A percentile compares a stretch with the other conserved stretches of the same genome.
Evolutionary conservation across 78 protist species (phyloP).

Genomic region (Dictyostelium brefeldianum): DNA sequence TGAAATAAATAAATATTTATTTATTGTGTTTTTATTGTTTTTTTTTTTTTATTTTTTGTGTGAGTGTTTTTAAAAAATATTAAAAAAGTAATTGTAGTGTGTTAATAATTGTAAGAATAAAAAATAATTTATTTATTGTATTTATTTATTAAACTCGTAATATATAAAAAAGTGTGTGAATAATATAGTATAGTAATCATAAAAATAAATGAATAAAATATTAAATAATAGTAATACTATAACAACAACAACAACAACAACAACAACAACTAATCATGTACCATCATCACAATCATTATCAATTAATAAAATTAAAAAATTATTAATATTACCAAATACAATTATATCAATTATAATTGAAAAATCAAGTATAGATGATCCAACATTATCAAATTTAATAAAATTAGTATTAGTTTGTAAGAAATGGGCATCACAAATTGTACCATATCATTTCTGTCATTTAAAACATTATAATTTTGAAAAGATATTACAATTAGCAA

Average conservation of each 20-base stretch:
- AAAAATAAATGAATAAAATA: background rate
- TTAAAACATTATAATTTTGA: conserved; percentile 30
- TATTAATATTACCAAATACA: conserved; percentile 28
- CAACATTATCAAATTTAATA: conserved; percentile 20
- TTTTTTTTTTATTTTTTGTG: no score
- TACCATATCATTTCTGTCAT: conserved; percentile 34
- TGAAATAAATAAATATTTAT: no score
- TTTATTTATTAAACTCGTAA: no score
- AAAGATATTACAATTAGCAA: background rate
- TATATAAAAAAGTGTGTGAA: background rate
- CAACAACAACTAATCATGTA: no score
- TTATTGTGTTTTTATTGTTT: background rate
- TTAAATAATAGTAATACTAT: background rate
- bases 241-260: no score
- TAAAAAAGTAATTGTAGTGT: no score
- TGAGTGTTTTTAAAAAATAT: no score
- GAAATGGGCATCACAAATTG: conserved; percentile 40
- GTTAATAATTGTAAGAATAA: no score
- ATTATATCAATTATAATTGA: conserved; percentile 45
- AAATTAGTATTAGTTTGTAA: conserved; percentile 56
- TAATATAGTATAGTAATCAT: no score
- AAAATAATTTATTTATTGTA: no score
- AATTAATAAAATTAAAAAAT: background rate
- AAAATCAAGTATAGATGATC: conserved; percentile 48
- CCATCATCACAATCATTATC: no score